Evolutionary conservation across 140 eudicot species (phyloP), one percentile per base, ranked within the genome.

Genomic region (Stevia rebaudiana): DNA sequence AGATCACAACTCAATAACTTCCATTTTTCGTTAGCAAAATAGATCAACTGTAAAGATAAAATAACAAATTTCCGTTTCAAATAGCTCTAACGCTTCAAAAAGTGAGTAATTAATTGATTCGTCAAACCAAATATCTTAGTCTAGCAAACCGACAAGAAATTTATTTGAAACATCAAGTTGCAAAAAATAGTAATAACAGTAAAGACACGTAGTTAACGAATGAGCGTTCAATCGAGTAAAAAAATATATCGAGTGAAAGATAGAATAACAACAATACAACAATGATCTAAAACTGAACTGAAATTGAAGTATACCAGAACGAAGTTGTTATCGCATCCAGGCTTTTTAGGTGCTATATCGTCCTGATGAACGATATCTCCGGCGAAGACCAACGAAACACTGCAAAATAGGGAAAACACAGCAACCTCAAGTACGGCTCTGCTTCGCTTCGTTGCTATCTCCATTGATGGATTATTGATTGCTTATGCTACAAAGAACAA

Each of bases 321-420:
- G 63, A 91, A 92, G 63, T 85, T 88, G 72, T 92, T 92, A 30
- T 83, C 87, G 63, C 98, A 92, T 19, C 98, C 98, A 83, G 98
- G 96, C 48, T 75, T 71, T 68, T 76, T 88, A 17, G 98, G 98
- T 24, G 98, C 98, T 3, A 72, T 36, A 74, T 88, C 88, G 55
- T 92, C 98, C 65, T 88, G 90, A 68, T 92, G 98, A 30, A 92
- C 98, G 35, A 92, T 92, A 65, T 92, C 98, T 2, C 98, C 96
- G 9, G 81, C 95, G 67, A 43, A 77, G 23, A 85, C 96, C n/a
- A 65, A 58, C 19, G 81, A 73, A 44, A 64, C 23, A 63, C 76
- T 36, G 68, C 11, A 68, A 68, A 80, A 69, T 49, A 84, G 64
- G 47, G 75, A 63, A 15, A 66, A 44, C 65, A 77, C 17, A 70